phyloP scores from a whole-genome alignment of 768 basidiomycete genomes.

The Ramaria sp. region DNA sequence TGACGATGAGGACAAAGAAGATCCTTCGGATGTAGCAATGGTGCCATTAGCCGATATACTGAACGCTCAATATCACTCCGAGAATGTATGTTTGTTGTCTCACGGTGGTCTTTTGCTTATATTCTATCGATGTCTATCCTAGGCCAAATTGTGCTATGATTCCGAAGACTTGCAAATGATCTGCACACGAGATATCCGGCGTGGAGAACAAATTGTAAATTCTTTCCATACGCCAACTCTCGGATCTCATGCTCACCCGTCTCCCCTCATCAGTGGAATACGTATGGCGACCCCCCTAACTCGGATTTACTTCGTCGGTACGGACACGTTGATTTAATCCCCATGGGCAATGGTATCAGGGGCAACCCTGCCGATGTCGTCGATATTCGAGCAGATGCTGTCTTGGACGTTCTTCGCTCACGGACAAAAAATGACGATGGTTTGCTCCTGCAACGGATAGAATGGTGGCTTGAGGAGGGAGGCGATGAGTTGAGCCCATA shows the following conservation, averaged over 20 bases:
- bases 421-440: constrained; percentile 16
- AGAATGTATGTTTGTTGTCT: constrained; percentile 52
- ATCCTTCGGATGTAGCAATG: constrained; percentile 69
- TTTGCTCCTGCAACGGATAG: constrained; percentile 49
- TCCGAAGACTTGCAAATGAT: constrained; percentile 65
- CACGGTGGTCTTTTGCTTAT: not conserved
- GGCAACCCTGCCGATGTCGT: constrained; percentile 78
- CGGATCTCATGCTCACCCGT: not conserved
- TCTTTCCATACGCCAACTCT: not conserved
- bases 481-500: constrained; percentile 61
- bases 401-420: constrained; percentile 33
- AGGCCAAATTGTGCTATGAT: constrained; percentile 86
- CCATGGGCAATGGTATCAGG: constrained; percentile 31
- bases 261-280: constrained; percentile 62
- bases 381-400: constrained; percentile 64
- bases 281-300: constrained; percentile 90
- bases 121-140: not conserved
- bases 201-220: constrained; percentile 83
- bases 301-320: constrained; percentile 89
- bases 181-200: constrained; percentile 58
- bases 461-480: constrained; percentile 89
- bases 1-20: constrained; percentile 41
- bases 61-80: constrained; percentile 76
- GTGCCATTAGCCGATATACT: constrained; percentile 95
- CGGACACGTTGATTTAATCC: constrained; percentile 80